Conservation (phyloP, 2,329 filamentous ascomycete species). For the Dothidotthia symphoricarpi region DNA sequence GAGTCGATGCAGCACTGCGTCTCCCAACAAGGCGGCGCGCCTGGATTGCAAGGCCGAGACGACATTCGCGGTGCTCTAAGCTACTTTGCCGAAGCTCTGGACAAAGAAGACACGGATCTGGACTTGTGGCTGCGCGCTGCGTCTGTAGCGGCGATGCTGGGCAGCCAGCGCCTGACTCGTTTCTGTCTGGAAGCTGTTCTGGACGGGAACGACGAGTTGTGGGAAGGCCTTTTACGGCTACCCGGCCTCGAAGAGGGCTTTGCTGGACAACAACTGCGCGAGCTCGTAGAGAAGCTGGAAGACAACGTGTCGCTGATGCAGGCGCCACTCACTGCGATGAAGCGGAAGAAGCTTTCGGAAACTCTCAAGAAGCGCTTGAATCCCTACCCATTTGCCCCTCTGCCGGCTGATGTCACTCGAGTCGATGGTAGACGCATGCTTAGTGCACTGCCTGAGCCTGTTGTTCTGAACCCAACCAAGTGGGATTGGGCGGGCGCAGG, state of each 20-base stretch:
- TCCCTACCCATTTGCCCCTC: constrained; percentile 48
- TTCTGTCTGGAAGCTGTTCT: constrained; percentile 64
- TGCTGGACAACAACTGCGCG: constrained; percentile 37
- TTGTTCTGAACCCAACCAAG: constrained; percentile 36
- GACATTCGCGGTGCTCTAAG: constrained; percentile 42
- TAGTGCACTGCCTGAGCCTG: constrained; percentile 36
- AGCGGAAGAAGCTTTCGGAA: constrained; percentile 51
- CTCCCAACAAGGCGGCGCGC: constrained; percentile 32
- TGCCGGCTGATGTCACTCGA: constrained; percentile 38
- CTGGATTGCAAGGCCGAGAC: constrained; percentile 32
- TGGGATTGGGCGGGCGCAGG: constrained; percentile 52
- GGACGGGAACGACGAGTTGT: constrained; percentile 59
- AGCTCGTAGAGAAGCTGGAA: constrained; percentile 51
- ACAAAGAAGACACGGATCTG: constrained; percentile 63
- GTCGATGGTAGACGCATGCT: constrained; percentile 13
- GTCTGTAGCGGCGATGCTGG: constrained; percentile 56
- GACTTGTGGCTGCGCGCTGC: constrained; percentile 63
- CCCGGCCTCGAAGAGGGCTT: constrained; percentile 49
- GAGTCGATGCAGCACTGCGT: constrained; percentile 63
- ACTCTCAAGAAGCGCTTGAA: constrained; percentile 56
- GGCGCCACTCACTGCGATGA: constrained; percentile 50
- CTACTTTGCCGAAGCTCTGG: constrained; percentile 61
- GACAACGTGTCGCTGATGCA: constrained; percentile 57
- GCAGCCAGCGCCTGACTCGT: constrained; percentile 58
- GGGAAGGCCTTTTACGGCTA: constrained; percentile 55